These are phyloP conservation scores for Cryptococcus maquisensis DNA, from an alignment of 1,284 basidiomycete species.

Conservation along the genomic window DNA sequence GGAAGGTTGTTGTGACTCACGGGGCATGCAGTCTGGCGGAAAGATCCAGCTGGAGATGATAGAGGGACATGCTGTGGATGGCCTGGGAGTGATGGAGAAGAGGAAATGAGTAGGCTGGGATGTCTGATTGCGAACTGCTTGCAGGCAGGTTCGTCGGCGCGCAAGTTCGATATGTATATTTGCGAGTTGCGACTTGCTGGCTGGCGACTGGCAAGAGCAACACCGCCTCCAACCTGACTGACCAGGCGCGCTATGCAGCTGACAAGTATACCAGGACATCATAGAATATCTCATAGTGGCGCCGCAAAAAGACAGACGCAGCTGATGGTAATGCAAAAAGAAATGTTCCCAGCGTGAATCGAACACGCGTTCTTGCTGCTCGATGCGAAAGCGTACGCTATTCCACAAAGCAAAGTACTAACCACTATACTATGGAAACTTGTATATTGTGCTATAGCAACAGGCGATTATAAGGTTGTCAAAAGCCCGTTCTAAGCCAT, in stretches of 20 bases:
- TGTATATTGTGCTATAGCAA: background rate
- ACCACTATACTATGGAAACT: conserved; percentile 19
- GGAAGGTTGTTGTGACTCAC: too few species aligned
- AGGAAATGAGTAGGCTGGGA: background rate
- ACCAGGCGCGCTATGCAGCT: background rate
- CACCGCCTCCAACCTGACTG: too few species aligned
- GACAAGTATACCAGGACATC: background rate
- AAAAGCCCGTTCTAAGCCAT: too few species aligned
- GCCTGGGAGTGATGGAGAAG: too few species aligned
- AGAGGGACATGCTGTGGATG: background rate
- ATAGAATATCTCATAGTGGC: background rate
- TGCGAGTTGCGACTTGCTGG: background rate
- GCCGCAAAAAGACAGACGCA: background rate
- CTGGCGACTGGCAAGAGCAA: too few species aligned
- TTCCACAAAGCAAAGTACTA: conserved; percentile 19
- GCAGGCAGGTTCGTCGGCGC: too few species aligned
- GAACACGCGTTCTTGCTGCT: conserved; percentile 18
- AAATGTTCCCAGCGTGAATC: conserved; percentile 17
- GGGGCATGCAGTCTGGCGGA: too few species aligned
- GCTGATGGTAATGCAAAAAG: conserved; percentile 3
- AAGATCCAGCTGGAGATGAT: background rate
- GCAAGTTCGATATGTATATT: background rate
- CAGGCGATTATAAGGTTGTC: background rate
- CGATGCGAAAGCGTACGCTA: conserved; percentile 1
- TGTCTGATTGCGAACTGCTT: too few species aligned